Evolutionary conservation across 352 stramenopile genomes (phyloP), one percentile per base, ranked within the genome.

Genomic region (Phytopythium oedochilum): DNA sequence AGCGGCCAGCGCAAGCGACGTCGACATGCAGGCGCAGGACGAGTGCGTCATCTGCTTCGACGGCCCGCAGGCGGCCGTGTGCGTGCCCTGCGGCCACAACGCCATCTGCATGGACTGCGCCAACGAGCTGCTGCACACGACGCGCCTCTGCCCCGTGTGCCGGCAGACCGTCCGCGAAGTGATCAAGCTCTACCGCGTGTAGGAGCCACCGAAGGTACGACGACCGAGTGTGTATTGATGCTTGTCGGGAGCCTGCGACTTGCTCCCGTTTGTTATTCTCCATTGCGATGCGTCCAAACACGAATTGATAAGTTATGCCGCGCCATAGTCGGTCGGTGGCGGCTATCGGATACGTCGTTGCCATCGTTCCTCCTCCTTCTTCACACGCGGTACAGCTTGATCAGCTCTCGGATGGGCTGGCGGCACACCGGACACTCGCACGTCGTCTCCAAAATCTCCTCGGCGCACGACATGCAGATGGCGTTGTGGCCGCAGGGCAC

Each of bases 11-110:
- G 53, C 46, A 2, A 32, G 42, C 47, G 45, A 50, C 20, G 42
- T 23, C 23, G 22, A 28, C 42, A 34, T 32, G 42, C 15, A 25
- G 40, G 57, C 10, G 7, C 23, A 44, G 14, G 59, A 64, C 46
- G 86, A 95, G 54, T 95, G 86, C 47, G 68, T 95, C 0, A 86
- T 95, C 31, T 94, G 86, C 65, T 92, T 94, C 61, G 86, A 95
- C 53, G 80, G 70, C 0, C 75, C 78, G 20, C 78, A 93, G 59
- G 59, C 71, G 17, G 85, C 79, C 0, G 83, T 94, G 6, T 93
- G 83, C 36, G 82, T 95, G 20, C 86, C 86, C 0, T 95, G 86
- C 23, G 86, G 86, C 39, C 86, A 95, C 70, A 89, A 93, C 43
- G 86, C 86, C n/a, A 78, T 93, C 46, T 95, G 86, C 53, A 89